Conservation (phyloP, 768 basidiomycete genomes). For the Xerocomellus amylosporus region DNA sequence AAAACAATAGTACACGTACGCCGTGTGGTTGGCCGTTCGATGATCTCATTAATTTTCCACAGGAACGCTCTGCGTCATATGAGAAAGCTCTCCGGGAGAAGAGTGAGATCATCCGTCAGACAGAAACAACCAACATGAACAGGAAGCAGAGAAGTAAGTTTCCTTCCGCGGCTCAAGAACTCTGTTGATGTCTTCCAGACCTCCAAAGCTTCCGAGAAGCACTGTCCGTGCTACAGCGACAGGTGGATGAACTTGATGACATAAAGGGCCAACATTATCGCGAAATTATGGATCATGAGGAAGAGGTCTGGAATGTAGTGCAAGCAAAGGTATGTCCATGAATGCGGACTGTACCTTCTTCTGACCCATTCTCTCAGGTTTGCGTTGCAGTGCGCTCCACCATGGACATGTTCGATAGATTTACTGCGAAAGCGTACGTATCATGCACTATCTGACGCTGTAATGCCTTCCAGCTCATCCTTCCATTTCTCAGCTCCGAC, state of each 20-base stretch:
- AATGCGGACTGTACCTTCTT: neutral
- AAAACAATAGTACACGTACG: conserved; percentile 66
- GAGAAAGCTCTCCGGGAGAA: conserved; percentile 80
- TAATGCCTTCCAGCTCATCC: conserved; percentile 8
- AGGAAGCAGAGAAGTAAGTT: conserved; percentile 78
- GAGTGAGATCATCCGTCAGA: conserved; percentile 80
- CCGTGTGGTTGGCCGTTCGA: conserved; percentile 1
- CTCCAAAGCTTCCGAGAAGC: conserved; percentile 87
- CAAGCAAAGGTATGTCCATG: conserved; percentile 63
- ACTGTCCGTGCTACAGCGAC: conserved; percentile 72
- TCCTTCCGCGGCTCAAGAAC: conserved; percentile 8
- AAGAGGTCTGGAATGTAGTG: conserved; percentile 93
- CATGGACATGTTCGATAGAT: conserved; percentile 87
- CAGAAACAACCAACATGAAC: conserved; percentile 82
- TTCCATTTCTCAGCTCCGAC: conserved; percentile 57
- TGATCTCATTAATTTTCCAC: conserved; percentile 9
- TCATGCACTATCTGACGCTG: conserved; percentile 1
- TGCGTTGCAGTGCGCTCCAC: conserved; percentile 85
- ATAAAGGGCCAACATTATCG: conserved; percentile 84
- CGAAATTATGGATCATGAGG: conserved; percentile 88
- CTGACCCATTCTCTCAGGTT: conserved; percentile 42
- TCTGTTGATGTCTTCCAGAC: conserved; percentile 46
- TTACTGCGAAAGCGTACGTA: conserved; percentile 81
- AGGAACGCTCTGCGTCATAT: conserved; percentile 85
- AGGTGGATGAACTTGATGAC: conserved; percentile 89